phyloP scores from a whole-genome alignment of 1,139 yeast species.

The Suhomyces wounanorum region DNA sequence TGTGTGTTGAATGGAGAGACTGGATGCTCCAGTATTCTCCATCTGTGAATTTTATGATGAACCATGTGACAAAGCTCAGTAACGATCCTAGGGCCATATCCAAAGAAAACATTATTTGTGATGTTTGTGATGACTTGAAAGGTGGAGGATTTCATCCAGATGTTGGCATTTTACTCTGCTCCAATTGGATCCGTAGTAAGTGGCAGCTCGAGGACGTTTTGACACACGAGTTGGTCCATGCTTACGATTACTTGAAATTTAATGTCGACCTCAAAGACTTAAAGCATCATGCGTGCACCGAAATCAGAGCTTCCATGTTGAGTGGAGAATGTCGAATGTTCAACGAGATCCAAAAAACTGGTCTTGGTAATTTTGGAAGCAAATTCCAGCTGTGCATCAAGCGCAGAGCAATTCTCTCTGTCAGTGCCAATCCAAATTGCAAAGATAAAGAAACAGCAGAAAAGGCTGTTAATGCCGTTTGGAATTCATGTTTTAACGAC shows the following conservation, averaged over 20 bases:
- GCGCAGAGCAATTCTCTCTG: slow-evolving; percentile 85
- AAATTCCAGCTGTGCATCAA: slow-evolving; percentile 92
- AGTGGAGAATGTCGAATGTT: slow-evolving; percentile 95
- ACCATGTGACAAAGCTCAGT: slow-evolving; percentile 66
- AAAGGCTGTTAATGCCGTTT: slow-evolving; percentile 78
- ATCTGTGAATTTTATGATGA: slow-evolving; percentile 82
- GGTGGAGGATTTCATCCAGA: slow-evolving; percentile 96
- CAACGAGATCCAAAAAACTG: slow-evolving; percentile 76
- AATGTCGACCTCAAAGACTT: slow-evolving; percentile 80
- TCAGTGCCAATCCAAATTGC: slow-evolving; percentile 84
- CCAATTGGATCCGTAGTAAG: slow-evolving; percentile 74
- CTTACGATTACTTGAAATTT: slow-evolving; percentile 87
- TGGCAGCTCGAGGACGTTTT: slow-evolving; percentile 89
- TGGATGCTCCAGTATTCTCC: slow-evolving; percentile 86
- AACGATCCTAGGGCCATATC: slow-evolving; percentile 17
- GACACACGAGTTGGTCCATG: slow-evolving; percentile 92
- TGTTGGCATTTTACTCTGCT: slow-evolving; percentile 81
- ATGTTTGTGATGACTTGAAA: slow-evolving; percentile 79
- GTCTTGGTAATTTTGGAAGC: slow-evolving; percentile 60
- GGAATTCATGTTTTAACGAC: slow-evolving; percentile 91
- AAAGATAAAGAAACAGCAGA: slow-evolving; percentile 71
- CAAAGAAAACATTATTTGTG: slow-evolving; percentile 65
- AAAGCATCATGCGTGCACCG: slow-evolving; percentile 95
- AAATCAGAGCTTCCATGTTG: slow-evolving; percentile 87
- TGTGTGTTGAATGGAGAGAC: slow-evolving; percentile 72